Evolutionary conservation across 306 rosid species (phyloP).

Genomic region (Psophocarpus tetragonolobus): DNA sequence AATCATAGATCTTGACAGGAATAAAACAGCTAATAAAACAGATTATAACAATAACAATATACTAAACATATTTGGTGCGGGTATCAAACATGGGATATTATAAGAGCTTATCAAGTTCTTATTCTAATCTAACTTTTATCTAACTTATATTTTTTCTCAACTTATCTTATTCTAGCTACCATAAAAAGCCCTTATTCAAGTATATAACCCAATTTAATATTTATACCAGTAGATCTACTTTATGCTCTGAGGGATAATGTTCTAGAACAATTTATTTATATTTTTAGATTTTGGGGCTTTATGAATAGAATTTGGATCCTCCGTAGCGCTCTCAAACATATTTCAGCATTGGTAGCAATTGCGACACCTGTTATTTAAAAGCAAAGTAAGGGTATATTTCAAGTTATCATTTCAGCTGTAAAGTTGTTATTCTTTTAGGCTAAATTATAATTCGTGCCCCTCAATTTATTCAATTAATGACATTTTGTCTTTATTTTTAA

Average conservation of each 20-base stretch:
- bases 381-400: constrained; percentile 1
- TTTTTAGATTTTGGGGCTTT: background rate
- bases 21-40: too few species aligned
- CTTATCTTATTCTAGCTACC: background rate
- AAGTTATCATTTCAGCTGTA: constrained; percentile 16
- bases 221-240: background rate
- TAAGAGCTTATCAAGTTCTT: background rate
- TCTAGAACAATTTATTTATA: background rate
- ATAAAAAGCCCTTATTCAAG: background rate
- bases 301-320: background rate
- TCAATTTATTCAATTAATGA: too few species aligned
- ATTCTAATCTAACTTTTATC: background rate
- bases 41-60: too few species aligned
- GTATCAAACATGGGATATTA: background rate
- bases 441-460: too few species aligned
- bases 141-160: background rate
- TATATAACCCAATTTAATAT: background rate
- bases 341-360: constrained; percentile 12
- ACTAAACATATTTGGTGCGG: background rate
- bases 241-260: background rate
- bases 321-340: background rate
- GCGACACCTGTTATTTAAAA: background rate
- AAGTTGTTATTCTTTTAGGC: too few species aligned
- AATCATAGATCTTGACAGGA: too few species aligned
- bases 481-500: too few species aligned